Conservation (phyloP, 176 grass and related monocot species). For the Zizania latifolia region DNA sequence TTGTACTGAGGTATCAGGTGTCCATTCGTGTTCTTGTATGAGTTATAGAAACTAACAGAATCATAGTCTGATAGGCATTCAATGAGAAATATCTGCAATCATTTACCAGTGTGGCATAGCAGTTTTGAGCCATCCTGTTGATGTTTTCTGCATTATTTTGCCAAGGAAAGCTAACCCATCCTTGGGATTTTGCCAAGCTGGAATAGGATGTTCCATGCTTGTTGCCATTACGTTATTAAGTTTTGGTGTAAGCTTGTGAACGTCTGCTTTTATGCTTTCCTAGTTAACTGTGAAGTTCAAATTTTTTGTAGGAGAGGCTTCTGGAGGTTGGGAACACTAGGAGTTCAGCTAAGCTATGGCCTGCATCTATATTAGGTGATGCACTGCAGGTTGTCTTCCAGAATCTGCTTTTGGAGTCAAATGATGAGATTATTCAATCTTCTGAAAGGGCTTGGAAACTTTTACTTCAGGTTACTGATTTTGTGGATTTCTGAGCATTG, state of each 20-base stretch:
- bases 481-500: conserved; percentile 25
- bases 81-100: neutral
- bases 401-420: conserved; percentile 95
- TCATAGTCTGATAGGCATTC: neutral
- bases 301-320: conserved; percentile 73
- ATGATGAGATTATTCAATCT: conserved; percentile 87
- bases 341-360: conserved; percentile 64
- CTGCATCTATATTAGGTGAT: conserved; percentile 79
- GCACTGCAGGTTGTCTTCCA: conserved; percentile 91
- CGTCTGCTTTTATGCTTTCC: conserved; percentile 7
- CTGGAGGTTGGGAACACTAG: conserved; percentile 80
- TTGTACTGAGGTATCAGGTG: neutral
- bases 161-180: neutral
- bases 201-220: conserved; percentile 6
- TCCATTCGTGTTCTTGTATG: neutral
- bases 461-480: conserved; percentile 76
- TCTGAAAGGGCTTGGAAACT: conserved; percentile 96
- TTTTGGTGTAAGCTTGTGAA: neutral
- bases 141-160: neutral
- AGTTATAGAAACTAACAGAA: neutral
- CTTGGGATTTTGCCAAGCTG: neutral
- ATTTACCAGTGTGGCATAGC: neutral
- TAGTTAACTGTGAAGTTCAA: conserved; percentile 22
- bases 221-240: neutral
- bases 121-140: conserved; percentile 9